Evolutionary conservation across 73 alveolate species (phyloP).

Genomic region (Paramecium caudatum): DNA sequence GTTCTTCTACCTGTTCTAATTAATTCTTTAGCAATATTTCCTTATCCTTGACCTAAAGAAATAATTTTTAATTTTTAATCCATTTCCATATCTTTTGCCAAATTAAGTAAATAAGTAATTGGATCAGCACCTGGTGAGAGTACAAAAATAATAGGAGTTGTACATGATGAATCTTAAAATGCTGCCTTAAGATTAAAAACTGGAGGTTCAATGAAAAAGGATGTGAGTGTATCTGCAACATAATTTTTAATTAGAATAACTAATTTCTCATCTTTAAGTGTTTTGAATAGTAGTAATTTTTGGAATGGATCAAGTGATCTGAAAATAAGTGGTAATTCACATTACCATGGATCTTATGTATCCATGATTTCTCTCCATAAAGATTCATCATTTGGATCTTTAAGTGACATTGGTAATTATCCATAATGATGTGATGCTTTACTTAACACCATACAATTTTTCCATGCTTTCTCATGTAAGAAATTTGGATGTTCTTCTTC

Average conservation of each 20-base stretch:
- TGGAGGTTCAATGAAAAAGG: constrained; percentile 97
- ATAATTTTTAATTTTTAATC: constrained; percentile 95
- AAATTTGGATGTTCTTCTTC: constrained; percentile 85
- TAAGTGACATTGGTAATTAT: constrained; percentile 84
- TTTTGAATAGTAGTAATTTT: constrained; percentile 90
- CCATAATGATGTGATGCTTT: constrained; percentile 74
- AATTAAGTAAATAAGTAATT: constrained; percentile 94
- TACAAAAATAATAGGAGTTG: constrained; percentile 99
- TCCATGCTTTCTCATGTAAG: constrained; percentile 71
- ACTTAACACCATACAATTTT: constrained; percentile 20
- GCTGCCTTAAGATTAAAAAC: constrained; percentile 98
- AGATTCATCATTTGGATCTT: constrained; percentile 77
- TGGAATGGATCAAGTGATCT: constrained; percentile 96
- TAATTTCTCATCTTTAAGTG: constrained; percentile 94
- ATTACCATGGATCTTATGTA: constrained; percentile 70
- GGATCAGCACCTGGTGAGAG: constrained; percentile 99
- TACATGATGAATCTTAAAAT: constrained; percentile 94
- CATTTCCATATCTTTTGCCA: constrained; percentile 97
- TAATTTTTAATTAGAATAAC: constrained; percentile 89
- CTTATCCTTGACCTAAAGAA: constrained; percentile 99
- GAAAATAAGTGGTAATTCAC: constrained; percentile 78
- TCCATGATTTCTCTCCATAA: constrained; percentile 71
- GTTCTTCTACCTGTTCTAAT: constrained; percentile 92
- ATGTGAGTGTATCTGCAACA: constrained; percentile 90
- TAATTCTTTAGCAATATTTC: constrained; percentile 95